Conservation (phyloP, 257 asterid species). For the Osmanthus fragrans region DNA sequence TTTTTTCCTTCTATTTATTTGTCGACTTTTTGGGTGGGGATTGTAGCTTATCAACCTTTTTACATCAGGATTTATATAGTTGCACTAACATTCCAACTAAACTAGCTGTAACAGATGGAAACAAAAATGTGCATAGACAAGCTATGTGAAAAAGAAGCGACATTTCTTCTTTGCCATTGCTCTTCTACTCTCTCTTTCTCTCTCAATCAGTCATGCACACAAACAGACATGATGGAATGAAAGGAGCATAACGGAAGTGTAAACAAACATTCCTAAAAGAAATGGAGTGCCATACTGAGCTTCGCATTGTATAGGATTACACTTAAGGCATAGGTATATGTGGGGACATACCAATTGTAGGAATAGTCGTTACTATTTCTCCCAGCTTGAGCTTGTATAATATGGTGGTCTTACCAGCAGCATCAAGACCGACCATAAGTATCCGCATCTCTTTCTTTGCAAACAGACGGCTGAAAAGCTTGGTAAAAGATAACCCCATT, state of each 20-base stretch:
- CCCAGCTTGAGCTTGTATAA: slow-evolving; percentile 85
- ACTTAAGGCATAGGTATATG: background rate
- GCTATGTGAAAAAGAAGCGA: background rate
- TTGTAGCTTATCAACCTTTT: background rate
- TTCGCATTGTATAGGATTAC: background rate
- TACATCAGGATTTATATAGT: background rate
- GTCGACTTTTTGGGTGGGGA: background rate
- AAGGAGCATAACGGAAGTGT: background rate
- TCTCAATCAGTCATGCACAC: background rate
- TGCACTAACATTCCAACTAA: background rate
- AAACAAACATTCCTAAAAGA: background rate
- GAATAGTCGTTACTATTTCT: slow-evolving; percentile 76
- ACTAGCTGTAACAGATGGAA: background rate
- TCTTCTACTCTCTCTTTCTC: background rate
- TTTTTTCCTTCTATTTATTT: background rate
- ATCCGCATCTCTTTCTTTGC: slow-evolving; percentile 86
- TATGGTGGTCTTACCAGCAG: slow-evolving; percentile 87
- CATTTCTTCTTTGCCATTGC: background rate
- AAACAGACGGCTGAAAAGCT: slow-evolving; percentile 74
- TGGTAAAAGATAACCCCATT: slow-evolving; percentile 81
- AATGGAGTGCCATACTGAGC: background rate
- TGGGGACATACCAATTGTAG: slow-evolving; percentile 66
- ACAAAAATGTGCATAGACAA: background rate
- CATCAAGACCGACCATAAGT: slow-evolving; percentile 86
- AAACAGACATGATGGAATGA: background rate